Evolutionary conservation across 2,329 filamentous ascomycete species (phyloP).

Genomic region (Grosmannia huntii): DNA sequence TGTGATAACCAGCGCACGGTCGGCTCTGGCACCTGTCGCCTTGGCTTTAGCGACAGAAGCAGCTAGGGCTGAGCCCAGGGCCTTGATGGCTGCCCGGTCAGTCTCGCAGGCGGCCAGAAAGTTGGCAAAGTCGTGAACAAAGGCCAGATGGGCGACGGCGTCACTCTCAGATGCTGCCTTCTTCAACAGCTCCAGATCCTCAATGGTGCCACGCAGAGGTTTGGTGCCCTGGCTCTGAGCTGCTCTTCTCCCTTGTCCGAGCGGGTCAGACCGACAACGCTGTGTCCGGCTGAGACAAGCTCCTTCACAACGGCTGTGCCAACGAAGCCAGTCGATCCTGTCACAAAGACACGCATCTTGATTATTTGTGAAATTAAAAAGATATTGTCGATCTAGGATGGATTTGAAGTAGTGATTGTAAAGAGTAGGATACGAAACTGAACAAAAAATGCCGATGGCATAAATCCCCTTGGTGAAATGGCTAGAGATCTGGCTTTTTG

Average conservation of each 20-base stretch:
- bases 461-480: too few relatives aligned
- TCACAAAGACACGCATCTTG: slow-evolving; percentile 25
- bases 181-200: slow-evolving; percentile 21
- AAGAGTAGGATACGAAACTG: too few relatives aligned
- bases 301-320: slow-evolving; percentile 25
- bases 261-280: slow-evolving; percentile 27
- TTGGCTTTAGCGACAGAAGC: not conserved
- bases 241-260: slow-evolving; percentile 17
- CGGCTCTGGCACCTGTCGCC: slow-evolving; percentile 12
- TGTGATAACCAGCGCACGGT: slow-evolving; percentile 23
- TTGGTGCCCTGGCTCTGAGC: slow-evolving; percentile 21
- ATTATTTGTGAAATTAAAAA: not conserved
- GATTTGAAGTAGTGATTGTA: too few relatives aligned
- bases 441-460: not conserved
- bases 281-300: slow-evolving; percentile 24
- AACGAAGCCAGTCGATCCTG: slow-evolving; percentile 30
- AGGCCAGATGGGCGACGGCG: slow-evolving; percentile 28
- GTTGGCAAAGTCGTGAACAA: slow-evolving; percentile 26
- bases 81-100: slow-evolving; percentile 23
- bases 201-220: slow-evolving; percentile 21
- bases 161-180: slow-evolving; percentile 20
- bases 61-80: slow-evolving; percentile 20
- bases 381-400: too few relatives aligned
- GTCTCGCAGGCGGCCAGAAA: slow-evolving; percentile 15
- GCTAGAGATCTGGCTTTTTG: not conserved